Evolutionary conservation across 2,329 filamentous ascomycete species (phyloP), one percentile per base, ranked within the genome.

Genomic region (Claviceps sp.): DNA sequence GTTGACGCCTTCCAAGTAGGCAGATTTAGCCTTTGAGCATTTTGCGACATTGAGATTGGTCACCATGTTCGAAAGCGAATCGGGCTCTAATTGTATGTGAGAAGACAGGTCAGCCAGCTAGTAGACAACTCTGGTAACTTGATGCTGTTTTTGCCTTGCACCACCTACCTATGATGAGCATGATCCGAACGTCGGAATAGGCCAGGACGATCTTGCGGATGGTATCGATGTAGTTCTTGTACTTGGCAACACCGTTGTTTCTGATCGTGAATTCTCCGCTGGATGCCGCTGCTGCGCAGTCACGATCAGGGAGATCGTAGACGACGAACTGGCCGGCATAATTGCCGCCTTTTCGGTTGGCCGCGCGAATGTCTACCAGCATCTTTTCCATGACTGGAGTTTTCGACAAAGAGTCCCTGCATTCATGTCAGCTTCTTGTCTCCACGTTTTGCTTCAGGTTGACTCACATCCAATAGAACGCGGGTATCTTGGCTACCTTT

Each of bases 31-130:
- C 48, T 64, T 64, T 49, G 69, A 47, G 60, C 77, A 80, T 63
- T 77, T 77, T 53, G 69, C 56, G 5, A 76, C 69, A 56, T 68
- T 68, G 57, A 72, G 51, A 67, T 80, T 81, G 57, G 77, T 80
- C 45, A 80, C 70, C 61, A 80, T 63, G 67, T 80, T 80, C 54
- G 76, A 75, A n/a, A 80, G 67, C 26, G 75, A 77, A 61, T 81
- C 77, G 30, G 77, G 77, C 63, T 80, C 74, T 73, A 47, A 54
- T 38, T 22, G n/a, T 24, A 26, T 37, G 7, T 22, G 9, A 44
- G 22, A 24, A 16, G 18, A 30, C n/a, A 22, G 2, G 43, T 45
- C 43, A 45, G 43, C 22, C 22, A 16, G n/a, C 8, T 16, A 18
- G 43, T 8, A 45, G 37, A 16, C 14, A 40, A n/a, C 14, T 8